A percentile compares a stretch with the other conserved stretches of the same genome.
Evolutionary conservation across 2,329 filamentous ascomycete genomes (phyloP).

Genomic region (Colletotrichum euphorbiae): DNA sequence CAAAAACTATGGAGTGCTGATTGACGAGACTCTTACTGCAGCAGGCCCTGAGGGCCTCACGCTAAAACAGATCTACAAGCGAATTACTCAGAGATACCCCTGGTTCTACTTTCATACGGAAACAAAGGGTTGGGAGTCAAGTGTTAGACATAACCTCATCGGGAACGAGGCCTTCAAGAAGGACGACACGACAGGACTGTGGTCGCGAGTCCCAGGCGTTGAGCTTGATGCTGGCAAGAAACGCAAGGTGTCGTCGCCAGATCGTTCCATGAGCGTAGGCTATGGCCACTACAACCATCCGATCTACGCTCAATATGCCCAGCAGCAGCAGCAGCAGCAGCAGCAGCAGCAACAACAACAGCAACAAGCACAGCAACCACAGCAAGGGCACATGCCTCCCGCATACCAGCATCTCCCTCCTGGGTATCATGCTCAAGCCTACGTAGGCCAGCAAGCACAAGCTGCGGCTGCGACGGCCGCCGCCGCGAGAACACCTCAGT

Average conservation of each 20-base stretch:
- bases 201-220: conserved; percentile 68
- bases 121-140: conserved; percentile 75
- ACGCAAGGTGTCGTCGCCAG: conserved; percentile 66
- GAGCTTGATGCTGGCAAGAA: conserved; percentile 72
- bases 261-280: conserved; percentile 56
- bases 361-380: conserved; percentile 41
- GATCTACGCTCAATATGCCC: conserved; percentile 45
- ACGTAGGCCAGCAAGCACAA: conserved; percentile 19
- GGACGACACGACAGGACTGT: conserved; percentile 66
- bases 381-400: conserved; percentile 48
- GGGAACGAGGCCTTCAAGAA: conserved; percentile 72
- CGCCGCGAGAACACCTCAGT: conserved; percentile 34
- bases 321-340: conserved; percentile 40
- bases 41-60: conserved; percentile 63
- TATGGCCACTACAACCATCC: conserved; percentile 45
- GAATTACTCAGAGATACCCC: conserved; percentile 68
- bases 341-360: conserved; percentile 43
- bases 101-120: conserved; percentile 71
- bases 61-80: conserved; percentile 73
- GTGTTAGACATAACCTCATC: conserved; percentile 72
- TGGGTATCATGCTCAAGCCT: conserved; percentile 48
- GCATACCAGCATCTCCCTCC: conserved; percentile 51
- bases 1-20: conserved; percentile 71
- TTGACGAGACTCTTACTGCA: conserved; percentile 68
- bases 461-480: conserved; percentile 6